Base-by-base conservation (phyloP, 768 basidiomycete species). In the Dentipellis sp. region DNA sequence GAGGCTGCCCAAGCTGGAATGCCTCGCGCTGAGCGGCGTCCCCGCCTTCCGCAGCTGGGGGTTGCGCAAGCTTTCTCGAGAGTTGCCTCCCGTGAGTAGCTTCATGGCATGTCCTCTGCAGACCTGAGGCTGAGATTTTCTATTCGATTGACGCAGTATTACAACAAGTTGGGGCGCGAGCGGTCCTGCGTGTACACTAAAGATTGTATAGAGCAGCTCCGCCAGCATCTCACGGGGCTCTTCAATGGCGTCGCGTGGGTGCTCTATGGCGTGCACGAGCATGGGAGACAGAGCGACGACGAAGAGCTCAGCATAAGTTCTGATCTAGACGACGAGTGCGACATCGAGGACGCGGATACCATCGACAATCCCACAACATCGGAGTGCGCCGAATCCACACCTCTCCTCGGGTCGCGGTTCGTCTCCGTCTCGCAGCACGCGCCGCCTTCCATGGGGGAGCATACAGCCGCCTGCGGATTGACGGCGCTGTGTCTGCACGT, bases 101-200 rank as follows among this genome's bases (percentile, higher is more conserved):
- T 51, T 36, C 46, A n/a, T 9, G 35, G 37, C 51, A 29, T 4
- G 49, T 10, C 17, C 50, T 10, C 49, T 50, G 7, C 4, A 37
- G 55, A 42, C 61, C 61, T 39, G 47, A n/a, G n/a, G n/a, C n/a
- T n/a, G n/a, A n/a, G n/a, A n/a, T n/a, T n/a, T n/a, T n/a, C n/a
- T n/a, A n/a, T n/a, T n/a, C 19, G 22, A 22, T 29, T 9, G 50
- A 22, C 46, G 3, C 65, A 95, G 92, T 91, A 95, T 55, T 98
- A 95, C 69, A 97, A 90, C 65, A 76, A 84, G 38, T 86, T 84
- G 49, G 97, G 98, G 67, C 83, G 91, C 50, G 76, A 81, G n/a
- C 82, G 91, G 4, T 99, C 98, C 67, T 98, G 97, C 70, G 97
- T 99, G 16, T 99, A 91, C 73, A 97, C 95, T 10, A 91, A 92